Base-by-base conservation (phyloP, 2,329 filamentous ascomycete genomes). In the Aspergillus sclerotialis region DNA sequence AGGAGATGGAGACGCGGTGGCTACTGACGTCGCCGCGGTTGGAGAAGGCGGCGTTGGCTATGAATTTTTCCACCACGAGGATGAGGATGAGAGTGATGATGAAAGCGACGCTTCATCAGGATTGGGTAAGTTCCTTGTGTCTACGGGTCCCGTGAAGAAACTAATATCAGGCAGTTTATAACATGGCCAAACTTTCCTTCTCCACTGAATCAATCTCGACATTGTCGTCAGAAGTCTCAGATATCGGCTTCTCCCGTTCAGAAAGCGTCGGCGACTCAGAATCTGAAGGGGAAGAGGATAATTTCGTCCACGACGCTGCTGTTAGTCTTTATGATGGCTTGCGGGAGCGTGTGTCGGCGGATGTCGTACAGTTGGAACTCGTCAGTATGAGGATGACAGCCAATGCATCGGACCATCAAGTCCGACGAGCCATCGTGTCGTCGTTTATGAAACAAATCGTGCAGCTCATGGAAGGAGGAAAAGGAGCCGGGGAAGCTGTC, bases 361-460 rank as follows among this genome's bases (percentile, higher is more conserved):
- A 93, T 55, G 92, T 94, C 44, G 89, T 94, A 52, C 87, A 90
- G 57, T 76, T 96, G 21, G 92, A 98, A 58, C 84, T 98, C 43
- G 94, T 89, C 69, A 85, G 87, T 30, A 72, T 96, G n/a, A 82
- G 90, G 8, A 85, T 98, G 60, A 83, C 82, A 35, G 86, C 84
- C 51, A 87, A 96, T 52, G 92, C 92, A 2, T 89, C 87, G 1
- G 90, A 94, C 53, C 75, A 82, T 45, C 84, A 92, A 60, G 85
- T 96, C 52, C 84, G 90, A 28, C 81, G 82, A 21, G 88, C 92
- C 11, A 81, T 96, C 15, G 86, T 86, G 2, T 78, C 82, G 2
- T 84, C 89, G 1, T 90, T 96, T 56, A 83, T 86, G 50, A 86
- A 84, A 51, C 82, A 84, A 37, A 82, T 89, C 29, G 74, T 79